Evolutionary conservation across 2,329 filamentous ascomycete genomes (phyloP), one percentile per base, ranked within the genome.

Genomic region (Trichophyton mentagrophytes): DNA sequence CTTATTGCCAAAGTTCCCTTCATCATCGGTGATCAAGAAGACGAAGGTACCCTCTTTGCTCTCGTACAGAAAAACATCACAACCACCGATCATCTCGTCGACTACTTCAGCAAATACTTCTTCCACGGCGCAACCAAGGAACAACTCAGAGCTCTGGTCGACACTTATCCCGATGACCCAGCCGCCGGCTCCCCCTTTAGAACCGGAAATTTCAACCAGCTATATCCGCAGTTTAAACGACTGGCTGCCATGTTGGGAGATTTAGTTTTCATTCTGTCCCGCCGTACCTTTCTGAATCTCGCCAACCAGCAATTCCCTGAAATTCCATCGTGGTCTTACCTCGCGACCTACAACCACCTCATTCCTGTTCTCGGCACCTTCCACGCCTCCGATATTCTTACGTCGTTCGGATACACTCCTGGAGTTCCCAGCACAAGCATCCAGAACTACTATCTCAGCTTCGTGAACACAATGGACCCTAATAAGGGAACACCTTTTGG

Each of bases 151-250:
- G 74, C 70, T 1, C 74, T 90, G 0, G 81, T 91, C 7, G 73
- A 72, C 44, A 82, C 80, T 0, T 93, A 92, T 69, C 78, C 82
- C 1, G 70, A 79, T n/a, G 75, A 77, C 25, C 70, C 78, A 20
- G 74, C 77, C 7, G 75, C 80, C 17, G 88, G 88, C 38, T 87
- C 84, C 1, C 89, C 89, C 0, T 91, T 89, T 77, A 79, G 84
- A 57, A 91, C 88, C 0, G 77, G 81, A 0, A 63, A 80, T 8
- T 64, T 86, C n/a, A 88, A 92, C 74, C 84, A 86, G 67, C 77
- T 84, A 67, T 90, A 88, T 69, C 87, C 88, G 0, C 82, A 88
- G 65, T 91, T 84, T 78, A 92, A 91, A 73, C 85, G 87, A 13
- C 76, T 90, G 0, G 84, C 87, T 1, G 88, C 88, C 40, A 82